Base-by-base conservation (phyloP, 371 early-diverging fungal species). In the Mucor racemosus region DNA sequence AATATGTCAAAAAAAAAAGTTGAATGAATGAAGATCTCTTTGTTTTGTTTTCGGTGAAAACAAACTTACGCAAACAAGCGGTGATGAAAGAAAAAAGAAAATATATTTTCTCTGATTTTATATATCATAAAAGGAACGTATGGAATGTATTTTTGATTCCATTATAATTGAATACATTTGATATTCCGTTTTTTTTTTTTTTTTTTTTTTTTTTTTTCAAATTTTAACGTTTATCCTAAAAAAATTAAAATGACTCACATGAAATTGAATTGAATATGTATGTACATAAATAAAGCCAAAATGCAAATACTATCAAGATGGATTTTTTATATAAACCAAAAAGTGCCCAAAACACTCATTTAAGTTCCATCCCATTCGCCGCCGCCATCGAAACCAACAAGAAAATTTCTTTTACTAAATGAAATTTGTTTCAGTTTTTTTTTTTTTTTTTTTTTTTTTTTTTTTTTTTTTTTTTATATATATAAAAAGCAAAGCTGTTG, bases 191-290 rank as follows among this genome's bases (percentile, higher is more conserved):
- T 54, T 9, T 46, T 10, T 8, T 19, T 19, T 19, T 46, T 17
- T 9, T 8, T 17, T 19, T 19, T 19, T 1, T 26, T 26, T 26
- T 26, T 26, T 26, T n/a, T n/a, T n/a, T n/a, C n/a, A n/a, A n/a
- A n/a, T n/a, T n/a, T 46, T 46, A 19, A 46, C 46, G 46, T 46
- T 46, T 46, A 46, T 46, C 46, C 46, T 46, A 26, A 46, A 19
- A 19, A n/a, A 46, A 19, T 17, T 46, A 46, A 46, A 46, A 46
- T 46, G 46, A 46, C 46, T 46, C 46, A 46, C 46, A 8, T 19
- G n/a, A 19, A 4, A 8, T 46, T 38, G 10, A 9, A 38, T 7
- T 38, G 38, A 7, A 38, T 38, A 10, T 38, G 38, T 38, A 10
- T 10, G 38, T 38, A 10, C 38, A 10, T 38, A 10, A 19, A 19